phyloP scores from a whole-genome alignment of 1,139 yeast species.

The Candida freyschussii region DNA sequence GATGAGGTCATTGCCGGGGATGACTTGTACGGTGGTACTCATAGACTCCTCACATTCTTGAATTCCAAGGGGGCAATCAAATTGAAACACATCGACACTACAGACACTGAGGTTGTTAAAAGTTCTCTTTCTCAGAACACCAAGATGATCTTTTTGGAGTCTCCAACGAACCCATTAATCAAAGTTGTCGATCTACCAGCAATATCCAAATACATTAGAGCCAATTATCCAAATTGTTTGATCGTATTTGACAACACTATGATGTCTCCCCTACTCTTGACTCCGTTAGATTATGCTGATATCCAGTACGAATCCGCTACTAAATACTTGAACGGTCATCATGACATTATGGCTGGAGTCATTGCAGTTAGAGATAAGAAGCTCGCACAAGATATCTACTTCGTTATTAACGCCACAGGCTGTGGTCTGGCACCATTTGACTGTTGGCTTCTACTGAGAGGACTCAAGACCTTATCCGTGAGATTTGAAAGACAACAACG shows the following conservation, averaged over 20 bases:
- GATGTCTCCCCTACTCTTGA: conserved; percentile 88
- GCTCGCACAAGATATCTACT: conserved; percentile 66
- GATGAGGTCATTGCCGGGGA: conserved; percentile 90
- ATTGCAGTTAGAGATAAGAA: conserved; percentile 62
- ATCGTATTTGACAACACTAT: conserved; percentile 92
- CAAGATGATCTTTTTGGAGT: conserved; percentile 74
- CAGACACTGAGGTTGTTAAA: conserved; percentile 49
- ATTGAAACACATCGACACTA: conserved; percentile 79
- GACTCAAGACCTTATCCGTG: conserved; percentile 79
- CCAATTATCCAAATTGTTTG: conserved; percentile 58
- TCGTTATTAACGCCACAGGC: conserved; percentile 83
- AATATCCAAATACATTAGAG: conserved; percentile 63
- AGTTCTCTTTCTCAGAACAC: conserved; percentile 50
- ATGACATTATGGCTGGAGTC: conserved; percentile 93
- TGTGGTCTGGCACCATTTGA: conserved; percentile 90
- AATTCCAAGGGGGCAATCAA: conserved; percentile 61
- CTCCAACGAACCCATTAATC: conserved; percentile 89
- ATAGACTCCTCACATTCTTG: conserved; percentile 73
- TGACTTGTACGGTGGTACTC: conserved; percentile 90
- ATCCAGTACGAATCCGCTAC: conserved; percentile 92
- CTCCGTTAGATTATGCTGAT: conserved; percentile 81
- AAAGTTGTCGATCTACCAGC: conserved; percentile 76
- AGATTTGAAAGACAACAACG: conserved; percentile 84
- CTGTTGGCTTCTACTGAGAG: conserved; percentile 81
- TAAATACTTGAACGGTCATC: conserved; percentile 88